These are phyloP conservation scores for Monosporozyma servazzii DNA, from an alignment of 805 yeast species.

Conservation along the genomic window DNA sequence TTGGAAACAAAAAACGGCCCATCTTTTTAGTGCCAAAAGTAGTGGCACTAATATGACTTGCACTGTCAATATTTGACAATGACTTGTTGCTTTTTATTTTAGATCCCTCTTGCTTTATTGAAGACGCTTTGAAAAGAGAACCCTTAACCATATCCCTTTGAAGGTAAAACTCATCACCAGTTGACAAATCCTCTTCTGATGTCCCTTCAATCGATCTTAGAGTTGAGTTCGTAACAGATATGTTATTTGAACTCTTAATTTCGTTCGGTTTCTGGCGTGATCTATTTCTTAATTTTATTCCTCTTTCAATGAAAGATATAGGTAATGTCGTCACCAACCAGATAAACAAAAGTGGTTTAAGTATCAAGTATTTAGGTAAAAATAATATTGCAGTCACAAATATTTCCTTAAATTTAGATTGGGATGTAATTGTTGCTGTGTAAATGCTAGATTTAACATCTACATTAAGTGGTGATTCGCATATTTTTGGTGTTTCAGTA, in stretches of 20 bases:
- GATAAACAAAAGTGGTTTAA: conserved; percentile 42
- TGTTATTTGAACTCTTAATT: neutral
- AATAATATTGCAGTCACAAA: conserved; percentile 32
- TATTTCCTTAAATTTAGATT: neutral
- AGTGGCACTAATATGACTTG: conserved; percentile 1
- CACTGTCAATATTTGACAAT: neutral
- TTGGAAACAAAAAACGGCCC: conserved; percentile 37
- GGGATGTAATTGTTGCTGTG: neutral
- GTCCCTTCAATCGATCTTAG: conserved; percentile 5
- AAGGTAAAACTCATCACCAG: conserved; percentile 23
- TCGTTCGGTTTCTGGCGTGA: neutral
- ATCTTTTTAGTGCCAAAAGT: conserved; percentile 25
- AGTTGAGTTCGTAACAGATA: neutral
- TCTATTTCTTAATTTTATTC: conserved; percentile 13
- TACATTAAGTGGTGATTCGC: neutral
- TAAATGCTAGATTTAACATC: neutral
- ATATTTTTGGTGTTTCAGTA: neutral
- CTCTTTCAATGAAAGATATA: conserved; percentile 33
- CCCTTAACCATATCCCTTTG: conserved; percentile 28
- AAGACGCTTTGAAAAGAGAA: conserved; percentile 17
- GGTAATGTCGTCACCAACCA: conserved; percentile 53
- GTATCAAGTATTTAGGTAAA: conserved; percentile 40
- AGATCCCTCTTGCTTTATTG: neutral
- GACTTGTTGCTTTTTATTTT: neutral
- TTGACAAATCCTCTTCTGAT: conserved; percentile 22